phyloP scores from a whole-genome alignment of 1,284 basidiomycete species.

The Tylopilus orsonianus region DNA sequence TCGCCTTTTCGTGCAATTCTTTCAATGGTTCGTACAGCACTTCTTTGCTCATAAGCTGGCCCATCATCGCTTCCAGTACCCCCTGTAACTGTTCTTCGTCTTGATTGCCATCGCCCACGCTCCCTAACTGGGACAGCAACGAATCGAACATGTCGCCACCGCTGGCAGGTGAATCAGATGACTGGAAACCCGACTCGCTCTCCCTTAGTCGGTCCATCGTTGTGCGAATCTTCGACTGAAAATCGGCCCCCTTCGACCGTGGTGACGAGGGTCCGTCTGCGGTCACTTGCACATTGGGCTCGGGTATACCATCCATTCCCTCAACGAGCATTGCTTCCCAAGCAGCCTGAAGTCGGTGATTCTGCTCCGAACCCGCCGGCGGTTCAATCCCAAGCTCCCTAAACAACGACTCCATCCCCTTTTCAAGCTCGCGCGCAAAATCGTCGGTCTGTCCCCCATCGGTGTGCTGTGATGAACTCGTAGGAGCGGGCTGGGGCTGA shows the following conservation, averaged over 20 bases:
- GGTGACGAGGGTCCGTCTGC: slow-evolving; percentile 11
- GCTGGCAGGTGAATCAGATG: slow-evolving; percentile 12
- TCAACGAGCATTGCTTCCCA: slow-evolving; percentile 79
- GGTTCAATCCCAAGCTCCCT: slow-evolving; percentile 54
- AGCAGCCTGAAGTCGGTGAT: slow-evolving; percentile 64
- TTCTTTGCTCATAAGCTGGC: slow-evolving; percentile 91
- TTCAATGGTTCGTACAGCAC: slow-evolving; percentile 93
- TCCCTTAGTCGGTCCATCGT: slow-evolving; percentile 82
- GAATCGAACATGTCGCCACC: slow-evolving; percentile 45
- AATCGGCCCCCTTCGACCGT: slow-evolving; percentile 32
- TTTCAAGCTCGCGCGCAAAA: slow-evolving; percentile 58
- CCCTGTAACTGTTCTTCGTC: slow-evolving; percentile 34
- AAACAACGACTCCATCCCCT: slow-evolving; percentile 86
- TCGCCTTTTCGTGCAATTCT: slow-evolving; percentile 82
- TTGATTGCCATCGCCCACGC: slow-evolving; percentile 34
- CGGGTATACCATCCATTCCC: slow-evolving; percentile 52
- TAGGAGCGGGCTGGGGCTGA: slow-evolving; percentile 23
- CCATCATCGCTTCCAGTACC: slow-evolving; percentile 82
- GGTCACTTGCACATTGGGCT: slow-evolving; percentile 15
- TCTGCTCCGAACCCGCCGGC: slow-evolving; percentile 18
- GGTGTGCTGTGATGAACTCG: slow-evolving; percentile 23
- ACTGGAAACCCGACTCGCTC: slow-evolving; percentile 59
- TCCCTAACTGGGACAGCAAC: slow-evolving; percentile 48
- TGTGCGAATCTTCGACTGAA: slow-evolving; percentile 25
- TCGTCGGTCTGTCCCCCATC: not conserved